phyloP scores from a whole-genome alignment of 495 filamentous ascomycete genomes.

The Penicillium argentinense region DNA sequence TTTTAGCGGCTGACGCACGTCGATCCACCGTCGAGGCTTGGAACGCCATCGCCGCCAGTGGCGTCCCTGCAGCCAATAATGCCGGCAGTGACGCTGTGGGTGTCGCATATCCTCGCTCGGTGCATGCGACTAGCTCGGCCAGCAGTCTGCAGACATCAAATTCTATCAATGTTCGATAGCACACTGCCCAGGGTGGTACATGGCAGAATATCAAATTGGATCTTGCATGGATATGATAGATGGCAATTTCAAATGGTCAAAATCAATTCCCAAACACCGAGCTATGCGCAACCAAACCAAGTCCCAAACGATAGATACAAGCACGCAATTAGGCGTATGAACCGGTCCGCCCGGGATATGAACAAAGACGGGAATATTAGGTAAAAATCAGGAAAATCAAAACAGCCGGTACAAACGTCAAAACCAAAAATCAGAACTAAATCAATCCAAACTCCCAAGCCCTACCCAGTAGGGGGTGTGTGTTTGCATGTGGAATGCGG shows the following conservation, averaged over 20 bases:
- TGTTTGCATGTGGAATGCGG: too few species aligned
- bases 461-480: too few species aligned
- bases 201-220: too few species aligned
- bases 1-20: constrained; percentile 25
- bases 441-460: too few species aligned
- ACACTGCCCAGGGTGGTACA: too few species aligned
- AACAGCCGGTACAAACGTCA: not conserved
- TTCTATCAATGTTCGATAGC: not conserved
- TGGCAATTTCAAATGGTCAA: not conserved
- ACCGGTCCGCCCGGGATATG: constrained; percentile 1
- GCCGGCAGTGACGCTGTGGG: not conserved
- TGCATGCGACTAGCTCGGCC: too few species aligned
- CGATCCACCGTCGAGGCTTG: constrained; percentile 13
- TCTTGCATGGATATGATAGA: too few species aligned
- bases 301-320: not conserved
- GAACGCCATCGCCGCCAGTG: not conserved
- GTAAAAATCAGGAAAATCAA: not conserved
- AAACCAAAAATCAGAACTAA: not conserved
- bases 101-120: not conserved
- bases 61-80: constrained; percentile 1
- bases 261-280: constrained; percentile 22
- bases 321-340: not conserved
- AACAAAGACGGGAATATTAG: constrained; percentile 1
- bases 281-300: constrained; percentile 24
- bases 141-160: too few species aligned